These are phyloP conservation scores for Cucurbita ficifolia DNA, from an alignment of 306 rosid species.

Conservation along the genomic window DNA sequence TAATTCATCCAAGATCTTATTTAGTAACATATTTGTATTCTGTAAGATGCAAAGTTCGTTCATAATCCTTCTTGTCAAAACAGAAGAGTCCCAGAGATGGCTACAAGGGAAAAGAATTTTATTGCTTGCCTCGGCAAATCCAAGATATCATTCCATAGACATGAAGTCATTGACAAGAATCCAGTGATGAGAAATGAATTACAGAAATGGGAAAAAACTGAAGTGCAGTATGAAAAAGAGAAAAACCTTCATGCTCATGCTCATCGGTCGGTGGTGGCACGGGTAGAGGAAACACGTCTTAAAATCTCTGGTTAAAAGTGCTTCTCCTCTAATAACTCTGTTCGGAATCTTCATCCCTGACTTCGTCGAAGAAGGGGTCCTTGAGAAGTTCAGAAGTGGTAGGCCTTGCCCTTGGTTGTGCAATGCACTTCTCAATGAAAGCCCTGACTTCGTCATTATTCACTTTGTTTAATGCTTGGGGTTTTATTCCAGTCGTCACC, in stretches of 20 bases:
- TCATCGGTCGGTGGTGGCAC: neutral
- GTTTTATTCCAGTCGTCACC: constrained; percentile 61
- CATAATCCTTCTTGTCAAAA: neutral
- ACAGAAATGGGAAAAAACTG: neutral
- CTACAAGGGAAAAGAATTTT: neutral
- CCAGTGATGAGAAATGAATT: neutral
- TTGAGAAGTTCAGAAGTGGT: constrained; percentile 69
- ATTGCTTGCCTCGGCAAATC: neutral
- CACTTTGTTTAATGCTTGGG: constrained; percentile 48
- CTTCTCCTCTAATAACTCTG: constrained; percentile 11
- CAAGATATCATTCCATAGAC: neutral
- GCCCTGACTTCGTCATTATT: constrained; percentile 49
- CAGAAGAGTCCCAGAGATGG: neutral
- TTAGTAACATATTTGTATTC: neutral
- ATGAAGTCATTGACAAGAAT: neutral
- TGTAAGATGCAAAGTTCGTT: neutral
- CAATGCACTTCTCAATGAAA: constrained; percentile 74
- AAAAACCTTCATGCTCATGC: neutral
- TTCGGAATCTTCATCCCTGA: constrained; percentile 26
- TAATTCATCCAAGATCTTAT: neutral
- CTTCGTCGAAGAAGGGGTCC: constrained; percentile 67
- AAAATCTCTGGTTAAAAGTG: neutral
- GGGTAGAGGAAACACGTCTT: neutral
- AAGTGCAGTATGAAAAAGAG: neutral
- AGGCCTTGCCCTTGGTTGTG: constrained; percentile 79